Base-by-base conservation (phyloP, 2,329 filamentous ascomycete genomes). In the Stagonosporopsis rhizophila region DNA sequence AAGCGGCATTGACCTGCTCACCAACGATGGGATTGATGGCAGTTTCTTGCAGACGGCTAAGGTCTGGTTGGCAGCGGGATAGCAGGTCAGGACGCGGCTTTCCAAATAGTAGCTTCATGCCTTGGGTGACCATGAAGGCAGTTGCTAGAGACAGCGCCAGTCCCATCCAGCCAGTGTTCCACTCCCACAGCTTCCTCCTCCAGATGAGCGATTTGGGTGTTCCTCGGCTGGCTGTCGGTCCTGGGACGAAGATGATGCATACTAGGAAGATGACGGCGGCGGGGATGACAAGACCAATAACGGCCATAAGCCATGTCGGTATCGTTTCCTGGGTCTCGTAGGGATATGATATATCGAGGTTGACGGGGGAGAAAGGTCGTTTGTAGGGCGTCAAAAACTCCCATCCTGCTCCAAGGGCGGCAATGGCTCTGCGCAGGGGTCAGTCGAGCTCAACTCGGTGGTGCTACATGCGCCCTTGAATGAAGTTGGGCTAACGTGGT, bases 101-200 rank as follows among this genome's bases (percentile, higher is more conserved):
- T 35, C 87, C 87, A 60, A 86, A 83, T 2, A 89, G 65, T 50
- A 85, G 91, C 83, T 97, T 97, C 82, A 96, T 87, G 46, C 89
- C 90, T 66, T 91, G 87, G 0, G 92, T 94, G 67, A 96, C 87
- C 75, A 95, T 87, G 80, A 90, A 96, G 4, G 89, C 84, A 2
- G 85, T 81, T 2, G 88, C 86, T 9, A 92, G 80, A 2, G 90
- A 86, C 17, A 96, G 80, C 0, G 82, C 90, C 2, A 96, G 82
- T 0, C 93, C 93, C 68, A 96, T 86, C 86, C 89, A 91, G 56
- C 91, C 92, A 2, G 87, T 87, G 72, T 97, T 92, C 74, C 91
- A 87, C 75, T 97, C 93, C 92, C 94, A 97, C 1, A 96, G 75
- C 78, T 95, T 96, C 62, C 91, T 85, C 71, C 85, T 86, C 87